Conservation (phyloP, 768 basidiomycete genomes). For the Candolleomyces efflorescens region DNA sequence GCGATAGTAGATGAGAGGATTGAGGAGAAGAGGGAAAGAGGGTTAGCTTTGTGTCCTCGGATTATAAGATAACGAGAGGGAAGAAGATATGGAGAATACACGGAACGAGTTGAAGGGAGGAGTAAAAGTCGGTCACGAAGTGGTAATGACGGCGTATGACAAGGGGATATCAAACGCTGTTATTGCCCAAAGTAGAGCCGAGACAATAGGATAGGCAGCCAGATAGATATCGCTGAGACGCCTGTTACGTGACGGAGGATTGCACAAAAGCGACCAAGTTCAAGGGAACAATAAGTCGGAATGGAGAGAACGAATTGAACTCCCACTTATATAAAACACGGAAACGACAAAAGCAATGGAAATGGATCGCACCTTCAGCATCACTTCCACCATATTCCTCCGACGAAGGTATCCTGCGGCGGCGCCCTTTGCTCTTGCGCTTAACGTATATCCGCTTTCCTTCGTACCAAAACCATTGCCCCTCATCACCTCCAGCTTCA, state of each 20-base stretch:
- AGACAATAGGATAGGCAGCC: too few species aligned
- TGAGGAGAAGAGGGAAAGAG: background rate
- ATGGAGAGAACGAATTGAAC: background rate
- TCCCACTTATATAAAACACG: background rate
- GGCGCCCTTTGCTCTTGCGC: background rate
- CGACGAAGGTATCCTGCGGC: background rate
- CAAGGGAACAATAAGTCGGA: background rate
- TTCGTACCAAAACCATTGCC: constrained; percentile 4
- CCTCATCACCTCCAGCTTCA: background rate
- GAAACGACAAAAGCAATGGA: too few species aligned
- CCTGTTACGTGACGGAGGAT: too few species aligned
- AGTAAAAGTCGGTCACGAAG: too few species aligned
- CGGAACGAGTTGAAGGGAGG: too few species aligned
- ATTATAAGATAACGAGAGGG: background rate
- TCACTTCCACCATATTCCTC: background rate
- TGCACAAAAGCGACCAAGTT: too few species aligned
- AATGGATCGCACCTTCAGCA: background rate
- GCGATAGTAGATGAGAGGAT: background rate
- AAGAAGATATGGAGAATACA: too few species aligned
- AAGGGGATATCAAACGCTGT: too few species aligned
- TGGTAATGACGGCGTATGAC: too few species aligned
- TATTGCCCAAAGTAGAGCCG: too few species aligned
- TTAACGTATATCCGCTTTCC: background rate
- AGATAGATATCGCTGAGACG: too few species aligned
- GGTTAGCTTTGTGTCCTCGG: background rate